Base-by-base conservation (phyloP, 257 asterid genomes). In the Solanum pimpinellifolium region DNA sequence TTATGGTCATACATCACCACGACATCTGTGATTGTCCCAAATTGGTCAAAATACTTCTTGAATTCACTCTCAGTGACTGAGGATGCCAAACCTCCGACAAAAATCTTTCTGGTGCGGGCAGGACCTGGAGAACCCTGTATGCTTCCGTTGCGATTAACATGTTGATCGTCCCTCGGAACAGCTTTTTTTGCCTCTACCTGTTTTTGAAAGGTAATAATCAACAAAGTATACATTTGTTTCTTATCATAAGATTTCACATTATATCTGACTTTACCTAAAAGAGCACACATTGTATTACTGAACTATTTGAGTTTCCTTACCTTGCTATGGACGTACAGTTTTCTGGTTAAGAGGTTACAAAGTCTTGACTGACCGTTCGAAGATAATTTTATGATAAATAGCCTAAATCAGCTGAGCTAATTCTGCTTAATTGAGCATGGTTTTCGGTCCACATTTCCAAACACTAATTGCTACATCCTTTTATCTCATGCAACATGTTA, bases 151-250 rank as follows among this genome's bases (percentile, higher is more conserved):
- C 90, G 88, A 86, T 62, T 91, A 42, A 87, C 81, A 52, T 85
- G 91, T 72, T 92, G 94, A 87, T 93, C 98, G 29, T 96, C 98
- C 89, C 95, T 93, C 29, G 99, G 99, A 85, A 96, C 98, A 88
- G 98, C 99, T 90, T 93, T 96, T 91, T 95, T 95, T 85, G 98
- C 98, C 88, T 96, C 99, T 89, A 96, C 99, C 99, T 96, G 91
- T 87, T 60, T 15, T 23, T 46, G 56, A 42, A 84, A 37, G 66
- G 81, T 7, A 66, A 84, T 27, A 23, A 84, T 62, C 9, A 70
- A 65, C 86, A 84, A 84, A 70, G 20, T 39, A 11, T 11, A 27
- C 18, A 3, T 70, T 15, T n/a, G 0, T 84, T 39, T 42, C 59
- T n/a, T 5, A 3, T n/a, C 73, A 21, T 35, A 42, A 18, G 35